Evolutionary conservation across 345 rosid genomes (phyloP).

Genomic region (Linum trigynum): DNA sequence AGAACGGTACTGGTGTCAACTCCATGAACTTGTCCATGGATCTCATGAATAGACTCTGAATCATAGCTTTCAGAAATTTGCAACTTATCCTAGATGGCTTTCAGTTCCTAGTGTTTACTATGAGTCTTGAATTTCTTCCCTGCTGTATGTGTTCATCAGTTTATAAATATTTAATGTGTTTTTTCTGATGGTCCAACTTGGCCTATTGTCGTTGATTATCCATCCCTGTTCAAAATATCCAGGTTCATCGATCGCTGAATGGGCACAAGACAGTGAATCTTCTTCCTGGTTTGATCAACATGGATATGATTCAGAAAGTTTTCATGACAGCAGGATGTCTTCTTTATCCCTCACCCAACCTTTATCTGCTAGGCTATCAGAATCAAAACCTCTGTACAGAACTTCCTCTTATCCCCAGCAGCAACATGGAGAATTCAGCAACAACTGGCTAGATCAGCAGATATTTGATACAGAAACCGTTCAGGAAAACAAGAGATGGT

Average conservation of each 20-base stretch:
- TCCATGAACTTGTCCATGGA: not conserved
- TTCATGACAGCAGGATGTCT: slow-evolving; percentile 66
- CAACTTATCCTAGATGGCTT: not conserved
- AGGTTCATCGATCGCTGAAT: slow-evolving; percentile 89
- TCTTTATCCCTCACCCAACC: slow-evolving; percentile 42
- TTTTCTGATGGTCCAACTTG: too few species aligned
- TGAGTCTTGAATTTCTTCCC: not conserved
- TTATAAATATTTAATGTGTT: too few species aligned
- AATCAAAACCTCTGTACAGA: slow-evolving; percentile 63
- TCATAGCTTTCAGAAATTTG: too few species aligned
- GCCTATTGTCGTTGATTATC: too few species aligned
- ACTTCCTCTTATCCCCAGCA: slow-evolving; percentile 79
- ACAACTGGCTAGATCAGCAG: not conserved
- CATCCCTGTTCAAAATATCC: slow-evolving; percentile 7
- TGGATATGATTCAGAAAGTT: slow-evolving; percentile 40
- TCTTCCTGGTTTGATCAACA: slow-evolving; percentile 65
- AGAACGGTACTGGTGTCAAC: too few species aligned
- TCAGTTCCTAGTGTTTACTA: not conserved
- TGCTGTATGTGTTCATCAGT: too few species aligned
- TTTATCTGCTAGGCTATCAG: slow-evolving; percentile 29
- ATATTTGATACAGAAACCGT: not conserved
- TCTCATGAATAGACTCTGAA: too few species aligned
- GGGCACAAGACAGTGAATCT: slow-evolving; percentile 79
- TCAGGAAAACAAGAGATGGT: not conserved
- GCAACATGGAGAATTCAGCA: slow-evolving; percentile 21